Evolutionary conservation across 257 asterid genomes (phyloP).

Genomic region (Penstemon eatonii): DNA sequence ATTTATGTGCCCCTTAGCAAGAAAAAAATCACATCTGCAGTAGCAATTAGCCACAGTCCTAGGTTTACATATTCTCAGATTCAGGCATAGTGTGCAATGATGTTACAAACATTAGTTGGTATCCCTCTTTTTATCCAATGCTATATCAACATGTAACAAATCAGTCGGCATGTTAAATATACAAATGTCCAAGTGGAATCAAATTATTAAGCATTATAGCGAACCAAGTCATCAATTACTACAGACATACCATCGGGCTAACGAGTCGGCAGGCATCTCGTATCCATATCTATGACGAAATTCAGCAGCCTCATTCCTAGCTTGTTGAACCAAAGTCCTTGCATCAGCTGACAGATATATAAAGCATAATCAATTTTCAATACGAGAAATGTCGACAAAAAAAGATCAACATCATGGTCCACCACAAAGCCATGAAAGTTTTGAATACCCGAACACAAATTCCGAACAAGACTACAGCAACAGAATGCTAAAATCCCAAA

Average conservation of each 20-base stretch:
- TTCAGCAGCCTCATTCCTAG: constrained; percentile 97
- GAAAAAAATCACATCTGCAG: neutral
- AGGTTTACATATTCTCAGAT: constrained; percentile 10
- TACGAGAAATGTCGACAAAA: constrained; percentile 3
- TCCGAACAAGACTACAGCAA: neutral
- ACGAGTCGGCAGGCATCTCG: constrained; percentile 90
- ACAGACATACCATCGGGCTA: constrained; percentile 80
- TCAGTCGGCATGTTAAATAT: too few species aligned
- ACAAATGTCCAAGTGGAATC: neutral
- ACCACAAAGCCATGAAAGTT: neutral
- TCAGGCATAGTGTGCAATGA: neutral
- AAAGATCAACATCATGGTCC: neutral
- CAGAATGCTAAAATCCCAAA: too few species aligned
- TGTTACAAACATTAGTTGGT: neutral
- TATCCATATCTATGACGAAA: constrained; percentile 88
- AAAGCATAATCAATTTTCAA: constrained; percentile 10
- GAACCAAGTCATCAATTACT: neutral
- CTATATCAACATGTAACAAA: too few species aligned
- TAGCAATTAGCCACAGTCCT: constrained; percentile 9
- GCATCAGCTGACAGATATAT: constrained; percentile 71
- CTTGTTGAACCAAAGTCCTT: constrained; percentile 96
- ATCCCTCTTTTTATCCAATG: too few species aligned
- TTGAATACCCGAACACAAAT: neutral
- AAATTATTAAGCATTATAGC: neutral
- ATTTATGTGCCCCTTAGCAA: too few species aligned